Evolutionary conservation across 495 filamentous ascomycete genomes (phyloP).

Genomic region (Penicillium bialowiezense): DNA sequence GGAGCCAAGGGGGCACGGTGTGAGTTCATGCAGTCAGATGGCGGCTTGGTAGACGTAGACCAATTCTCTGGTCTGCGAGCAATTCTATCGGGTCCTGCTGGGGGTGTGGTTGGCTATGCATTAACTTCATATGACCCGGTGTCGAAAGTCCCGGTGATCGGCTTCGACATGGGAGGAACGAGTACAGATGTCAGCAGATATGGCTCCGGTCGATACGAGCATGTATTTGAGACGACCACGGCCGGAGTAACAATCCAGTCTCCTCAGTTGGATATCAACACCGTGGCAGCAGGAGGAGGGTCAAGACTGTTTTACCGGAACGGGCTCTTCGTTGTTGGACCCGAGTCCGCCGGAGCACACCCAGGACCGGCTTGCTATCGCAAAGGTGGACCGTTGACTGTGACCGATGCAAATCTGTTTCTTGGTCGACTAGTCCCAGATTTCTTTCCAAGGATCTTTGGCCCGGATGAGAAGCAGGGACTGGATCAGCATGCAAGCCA

Average conservation of each 20-base stretch:
- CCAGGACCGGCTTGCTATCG: conserved; percentile 90
- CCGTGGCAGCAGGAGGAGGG: conserved; percentile 89
- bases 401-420: conserved; percentile 88
- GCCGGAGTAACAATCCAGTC: conserved; percentile 92
- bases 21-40: conserved; percentile 52
- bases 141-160: conserved; percentile 80
- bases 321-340: conserved; percentile 87
- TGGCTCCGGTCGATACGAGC: conserved; percentile 71
- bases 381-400: conserved; percentile 83
- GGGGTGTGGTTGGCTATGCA: conserved; percentile 82
- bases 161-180: conserved; percentile 94
- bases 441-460: conserved; percentile 94
- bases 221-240: conserved; percentile 92
- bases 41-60: conserved; percentile 44
- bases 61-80: conserved; percentile 50
- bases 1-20: conserved; percentile 44
- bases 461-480: conserved; percentile 76
- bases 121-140: conserved; percentile 79
- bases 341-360: conserved; percentile 83
- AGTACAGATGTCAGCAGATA: conserved; percentile 88
- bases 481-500: conserved; percentile 71
- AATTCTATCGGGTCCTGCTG: conserved; percentile 55
- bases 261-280: conserved; percentile 93
- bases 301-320: conserved; percentile 81
- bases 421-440: conserved; percentile 83